These are phyloP conservation scores for Penicillium manginii DNA, from an alignment of 495 filamentous ascomycete genomes.

Conservation along the genomic window DNA sequence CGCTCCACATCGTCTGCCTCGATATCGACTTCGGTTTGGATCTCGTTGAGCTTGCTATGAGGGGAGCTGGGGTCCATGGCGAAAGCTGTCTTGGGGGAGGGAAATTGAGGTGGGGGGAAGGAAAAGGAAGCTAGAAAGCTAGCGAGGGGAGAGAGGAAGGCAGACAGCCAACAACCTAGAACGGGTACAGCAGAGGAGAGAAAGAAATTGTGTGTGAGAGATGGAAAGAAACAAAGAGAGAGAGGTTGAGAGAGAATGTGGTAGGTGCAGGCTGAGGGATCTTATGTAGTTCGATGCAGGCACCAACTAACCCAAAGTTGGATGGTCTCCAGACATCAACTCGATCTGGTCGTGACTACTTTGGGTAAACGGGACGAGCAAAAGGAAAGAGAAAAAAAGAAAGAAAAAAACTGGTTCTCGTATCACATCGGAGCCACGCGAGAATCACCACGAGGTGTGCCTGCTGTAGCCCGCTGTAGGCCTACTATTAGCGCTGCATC, in stretches of 20 bases:
- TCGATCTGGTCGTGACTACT: neutral
- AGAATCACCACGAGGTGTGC: conserved; percentile 9
- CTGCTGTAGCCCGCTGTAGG: no score
- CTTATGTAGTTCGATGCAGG: conserved; percentile 1
- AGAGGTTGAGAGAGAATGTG: no score
- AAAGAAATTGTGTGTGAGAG: neutral
- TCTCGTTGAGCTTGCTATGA: conserved; percentile 7
- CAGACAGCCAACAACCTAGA: conserved; percentile 20
- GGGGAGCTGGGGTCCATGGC: conserved; percentile 13
- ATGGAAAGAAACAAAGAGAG: no score
- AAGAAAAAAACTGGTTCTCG: neutral
- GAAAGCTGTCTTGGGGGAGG: conserved; percentile 8
- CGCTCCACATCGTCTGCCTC: conserved; percentile 26
- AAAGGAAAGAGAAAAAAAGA: conserved; percentile 5
- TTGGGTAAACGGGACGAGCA: neutral
- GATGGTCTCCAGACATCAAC: neutral
- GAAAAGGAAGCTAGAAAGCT: neutral
- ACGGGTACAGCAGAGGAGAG: conserved; percentile 14
- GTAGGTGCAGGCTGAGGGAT: no score
- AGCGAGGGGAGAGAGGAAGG: conserved; percentile 1
- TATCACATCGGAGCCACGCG: conserved; percentile 23
- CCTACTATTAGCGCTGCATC: neutral
- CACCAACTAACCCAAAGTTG: neutral
- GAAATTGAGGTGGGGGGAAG: neutral
- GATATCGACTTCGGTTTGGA: conserved; percentile 18